Evolutionary conservation across 1,284 basidiomycete species (phyloP).

Genomic region (Ceraceosorus guamensis): DNA sequence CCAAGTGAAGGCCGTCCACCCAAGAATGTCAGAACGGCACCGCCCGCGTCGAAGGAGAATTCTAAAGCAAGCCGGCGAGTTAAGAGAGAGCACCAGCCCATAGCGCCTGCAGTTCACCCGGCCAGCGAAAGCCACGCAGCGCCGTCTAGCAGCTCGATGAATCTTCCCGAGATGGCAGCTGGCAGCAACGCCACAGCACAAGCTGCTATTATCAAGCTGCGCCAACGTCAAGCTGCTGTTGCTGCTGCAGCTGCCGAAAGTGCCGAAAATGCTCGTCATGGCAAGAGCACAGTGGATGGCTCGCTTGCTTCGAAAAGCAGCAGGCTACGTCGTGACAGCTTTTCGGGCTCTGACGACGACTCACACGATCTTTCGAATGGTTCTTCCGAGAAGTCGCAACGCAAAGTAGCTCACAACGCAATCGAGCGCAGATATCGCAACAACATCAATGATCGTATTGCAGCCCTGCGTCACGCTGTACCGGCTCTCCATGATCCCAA

Average conservation of each 20-base stretch:
- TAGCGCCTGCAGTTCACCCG: too few species aligned
- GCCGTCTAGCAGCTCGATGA: conserved; percentile 12
- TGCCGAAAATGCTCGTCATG: background rate
- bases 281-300: too few species aligned
- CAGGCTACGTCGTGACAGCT: too few species aligned
- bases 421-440: conserved; percentile 46
- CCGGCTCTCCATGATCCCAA: conserved; percentile 59
- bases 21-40: too few species aligned
- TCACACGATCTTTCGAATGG: background rate
- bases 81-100: too few species aligned
- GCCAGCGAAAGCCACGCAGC: too few species aligned
- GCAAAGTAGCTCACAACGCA: conserved; percentile 45
- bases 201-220: conserved; percentile 28
- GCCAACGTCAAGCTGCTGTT: conserved; percentile 18
- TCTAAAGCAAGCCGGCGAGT: too few species aligned
- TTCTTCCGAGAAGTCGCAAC: conserved; percentile 9
- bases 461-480: conserved; percentile 61
- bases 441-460: conserved; percentile 47
- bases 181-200: conserved; percentile 34
- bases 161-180: conserved; percentile 34
- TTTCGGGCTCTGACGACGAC: conserved; percentile 11
- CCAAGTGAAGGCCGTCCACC: too few species aligned
- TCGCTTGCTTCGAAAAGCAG: conserved; percentile 4
- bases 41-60: too few species aligned
- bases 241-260: conserved; percentile 19